Conservation (phyloP, 768 basidiomycete species). For the Pleurotus platypus region DNA sequence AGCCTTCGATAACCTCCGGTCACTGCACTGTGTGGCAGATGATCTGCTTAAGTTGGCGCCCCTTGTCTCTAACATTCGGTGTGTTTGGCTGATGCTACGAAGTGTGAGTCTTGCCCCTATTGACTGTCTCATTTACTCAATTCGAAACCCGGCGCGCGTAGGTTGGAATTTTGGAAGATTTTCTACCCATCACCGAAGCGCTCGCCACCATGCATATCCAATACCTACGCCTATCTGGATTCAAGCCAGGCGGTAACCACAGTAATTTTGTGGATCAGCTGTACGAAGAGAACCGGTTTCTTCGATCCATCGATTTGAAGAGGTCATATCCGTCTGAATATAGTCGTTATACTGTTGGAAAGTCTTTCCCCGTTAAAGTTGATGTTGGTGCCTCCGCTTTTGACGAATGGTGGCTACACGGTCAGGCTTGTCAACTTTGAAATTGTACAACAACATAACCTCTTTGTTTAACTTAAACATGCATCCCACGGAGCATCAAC, state of each 20-base stretch:
- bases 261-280: background rate
- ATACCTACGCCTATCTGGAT: conserved; percentile 1
- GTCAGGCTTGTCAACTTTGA: background rate
- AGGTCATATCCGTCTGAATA: background rate
- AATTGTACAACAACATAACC: too few species aligned
- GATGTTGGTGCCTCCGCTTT: background rate
- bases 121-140: background rate
- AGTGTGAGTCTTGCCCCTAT: background rate
- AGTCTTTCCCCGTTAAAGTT: background rate
- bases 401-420: conserved; percentile 1
- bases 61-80: background rate
- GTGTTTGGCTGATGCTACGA: background rate
- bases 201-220: background rate
- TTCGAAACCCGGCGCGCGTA: background rate
- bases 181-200: background rate
- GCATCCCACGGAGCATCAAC: too few species aligned
- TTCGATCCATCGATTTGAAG: background rate
- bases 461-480: too few species aligned
- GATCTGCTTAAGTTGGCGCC: background rate
- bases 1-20: background rate
- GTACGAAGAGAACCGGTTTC: background rate
- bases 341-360: background rate
- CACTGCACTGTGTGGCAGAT: background rate
- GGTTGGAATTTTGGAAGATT: background rate
- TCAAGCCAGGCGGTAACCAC: background rate